These are phyloP conservation scores for Botrytis hyacinthi DNA, from an alignment of 2,329 filamentous ascomycete genomes.

Conservation along the genomic window DNA sequence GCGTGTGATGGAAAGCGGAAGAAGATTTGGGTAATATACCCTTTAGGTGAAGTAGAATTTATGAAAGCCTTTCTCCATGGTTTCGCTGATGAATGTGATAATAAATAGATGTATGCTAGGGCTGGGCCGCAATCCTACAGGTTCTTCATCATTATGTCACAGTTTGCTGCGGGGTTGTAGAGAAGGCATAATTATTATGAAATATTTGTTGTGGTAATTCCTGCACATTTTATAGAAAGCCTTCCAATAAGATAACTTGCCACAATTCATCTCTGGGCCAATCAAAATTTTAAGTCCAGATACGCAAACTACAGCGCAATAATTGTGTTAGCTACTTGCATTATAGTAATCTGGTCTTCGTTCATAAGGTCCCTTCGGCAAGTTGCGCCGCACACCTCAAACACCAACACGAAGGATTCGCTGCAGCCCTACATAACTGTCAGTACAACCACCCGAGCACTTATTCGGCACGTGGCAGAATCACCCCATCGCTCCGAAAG, in stretches of 20 bases:
- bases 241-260: not conserved
- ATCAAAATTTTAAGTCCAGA: not conserved
- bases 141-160: not conserved
- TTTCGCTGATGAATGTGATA: not conserved
- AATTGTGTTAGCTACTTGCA: not conserved
- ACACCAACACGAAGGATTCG: not conserved
- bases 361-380: not conserved
- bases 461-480: too few species aligned
- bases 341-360: not conserved
- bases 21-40: not conserved
- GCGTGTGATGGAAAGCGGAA: not conserved
- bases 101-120: not conserved
- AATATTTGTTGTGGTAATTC: not conserved
- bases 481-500: not conserved
- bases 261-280: not conserved
- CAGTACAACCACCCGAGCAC: not conserved
- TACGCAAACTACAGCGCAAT: not conserved
- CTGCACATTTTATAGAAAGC: not conserved
- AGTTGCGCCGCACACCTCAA: not conserved
- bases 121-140: constrained; percentile 6
- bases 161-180: not conserved
- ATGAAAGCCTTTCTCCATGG: not conserved
- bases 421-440: not conserved
- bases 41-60: not conserved
- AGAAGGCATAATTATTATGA: not conserved